Base-by-base conservation (phyloP, 73 alveolate species). In the Paramecium biaurelia region DNA sequence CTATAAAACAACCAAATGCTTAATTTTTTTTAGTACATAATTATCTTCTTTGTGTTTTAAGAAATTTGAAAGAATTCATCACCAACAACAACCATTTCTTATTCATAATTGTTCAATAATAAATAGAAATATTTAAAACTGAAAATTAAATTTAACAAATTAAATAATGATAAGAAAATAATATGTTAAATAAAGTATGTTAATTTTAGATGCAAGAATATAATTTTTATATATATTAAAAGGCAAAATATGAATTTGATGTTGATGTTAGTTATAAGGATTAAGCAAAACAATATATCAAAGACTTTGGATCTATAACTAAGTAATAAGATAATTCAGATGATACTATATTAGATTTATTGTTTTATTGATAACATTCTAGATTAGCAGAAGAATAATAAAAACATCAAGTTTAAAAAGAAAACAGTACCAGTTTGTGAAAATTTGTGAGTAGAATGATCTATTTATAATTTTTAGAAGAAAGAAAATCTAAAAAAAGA, bases 321-420 rank as follows among this genome's bases (percentile, higher is more conserved):
- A 1, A 70, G 37, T 2, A 20, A 26, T 32, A 35, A 34, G 37
- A 70, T 28, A 18, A 35, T 70, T 34, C 35, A 26, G 57, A 70
- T 26, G 57, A 70, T 70, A 56, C 26, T 70, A 70, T 28, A 23
- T 70, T 70, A 12, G 57, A 28, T 70, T 30, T 70, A n/a, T 34
- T 34, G 41, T 1, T 2, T 34, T 2, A 34, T 34, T n/a, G n/a
- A n/a, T n/a, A n/a, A n/a, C n/a, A n/a, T n/a, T 76, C 89, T 1
- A 76, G 89, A 42, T 12, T 76, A n/a, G 70, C 38, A 41, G 89
- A 41, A n/a, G 1, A 70, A 76, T 35, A 76, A 76, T 76, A 38
- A n/a, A n/a, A n/a, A n/a, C n/a, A n/a, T n/a, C n/a, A n/a, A n/a
- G n/a, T n/a, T n/a, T n/a, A n/a, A n/a, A n/a, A n/a, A n/a, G n/a